Base-by-base conservation (phyloP, 1,284 basidiomycete species). In the Ustilago crameri region DNA sequence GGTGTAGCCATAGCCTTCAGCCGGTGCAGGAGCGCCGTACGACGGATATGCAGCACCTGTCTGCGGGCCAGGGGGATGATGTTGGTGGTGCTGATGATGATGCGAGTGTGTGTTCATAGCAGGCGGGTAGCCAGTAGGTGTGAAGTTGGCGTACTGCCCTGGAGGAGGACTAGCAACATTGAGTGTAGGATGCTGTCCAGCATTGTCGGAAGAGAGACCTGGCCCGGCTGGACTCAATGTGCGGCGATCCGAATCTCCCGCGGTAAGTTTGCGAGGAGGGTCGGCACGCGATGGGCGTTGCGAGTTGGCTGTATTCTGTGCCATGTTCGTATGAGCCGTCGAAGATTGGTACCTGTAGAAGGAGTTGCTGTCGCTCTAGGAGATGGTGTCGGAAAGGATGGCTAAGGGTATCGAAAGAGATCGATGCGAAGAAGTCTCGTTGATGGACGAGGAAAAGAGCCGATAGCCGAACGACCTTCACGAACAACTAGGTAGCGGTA, bases 201-300 rank as follows among this genome's bases (percentile, higher is more conserved):
- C 18, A 22, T 47, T 44, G 47, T 50, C 55, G 10, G 32, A 24
- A 9, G 55, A 23, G 14, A 32, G 7, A 17, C 49, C 40, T 23
- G 52, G 42, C 5, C 52, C 26, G 12, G 54, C 37, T 9, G 50
- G 34, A 45, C 40, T 56, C 22, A 41, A 14, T 18, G 30, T 42
- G 49, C 41, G 57, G 14, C 63, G 63, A 50, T 66, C 57, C 22
- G 52, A 34, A n/a, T 66, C 63, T 18, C 15, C 51, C 10, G 24
- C 18, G n/a, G 50, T 41, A 1, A 37, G 30, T 49, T 54, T 58
- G 42, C 61, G 54, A 27, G 55, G 18, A 9, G 54, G 24, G 42
- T 53, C 46, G 42, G 44, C 53, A 20, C 63, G 57, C 27, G 48
- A 55, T 49, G 52, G 49, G 8, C 53, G 53, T 22, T 60, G 57